phyloP scores from a whole-genome alignment of 2,329 filamentous ascomycete species.

The Cladophialophora chaetospira region DNA sequence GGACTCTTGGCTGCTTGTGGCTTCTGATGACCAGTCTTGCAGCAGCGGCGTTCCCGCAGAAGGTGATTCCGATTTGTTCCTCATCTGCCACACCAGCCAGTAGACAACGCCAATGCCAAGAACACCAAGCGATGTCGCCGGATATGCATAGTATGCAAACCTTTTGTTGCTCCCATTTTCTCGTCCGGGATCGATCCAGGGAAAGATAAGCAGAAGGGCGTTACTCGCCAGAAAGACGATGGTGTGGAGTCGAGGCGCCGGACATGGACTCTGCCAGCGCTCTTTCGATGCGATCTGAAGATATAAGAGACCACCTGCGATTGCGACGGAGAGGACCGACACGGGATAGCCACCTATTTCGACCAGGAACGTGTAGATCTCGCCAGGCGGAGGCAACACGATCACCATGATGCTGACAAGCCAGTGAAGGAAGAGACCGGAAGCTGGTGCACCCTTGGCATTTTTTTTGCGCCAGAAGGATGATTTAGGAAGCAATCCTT shows the following conservation, averaged over 20 bases:
- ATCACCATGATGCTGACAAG: constrained; percentile 61
- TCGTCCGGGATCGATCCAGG: constrained; percentile 58
- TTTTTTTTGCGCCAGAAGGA: constrained; percentile 68
- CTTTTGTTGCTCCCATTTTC: constrained; percentile 48
- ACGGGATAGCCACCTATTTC: constrained; percentile 39
- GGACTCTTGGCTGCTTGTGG: neutral
- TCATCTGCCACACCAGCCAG: constrained; percentile 56
- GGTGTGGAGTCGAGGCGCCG: constrained; percentile 56
- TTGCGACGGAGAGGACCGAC: constrained; percentile 37
- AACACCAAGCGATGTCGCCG: constrained; percentile 57
- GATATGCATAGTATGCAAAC: constrained; percentile 61
- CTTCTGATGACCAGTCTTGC: neutral
- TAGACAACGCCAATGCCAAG: constrained; percentile 55
- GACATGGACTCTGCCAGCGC: constrained; percentile 58
- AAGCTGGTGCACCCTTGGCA: constrained; percentile 66
- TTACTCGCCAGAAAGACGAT: constrained; percentile 64
- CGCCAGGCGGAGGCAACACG: constrained; percentile 65
- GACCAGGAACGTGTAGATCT: constrained; percentile 66
- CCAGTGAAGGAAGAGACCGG: constrained; percentile 48
- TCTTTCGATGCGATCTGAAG: constrained; percentile 40
- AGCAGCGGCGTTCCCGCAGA: neutral
- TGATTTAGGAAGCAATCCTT: constrained; percentile 66
- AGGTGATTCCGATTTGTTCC: neutral
- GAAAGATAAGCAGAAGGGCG: constrained; percentile 62
- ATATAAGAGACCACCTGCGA: constrained; percentile 54